phyloP scores from a whole-genome alignment of 257 asterid species.

The Solanum chiquidenum region DNA sequence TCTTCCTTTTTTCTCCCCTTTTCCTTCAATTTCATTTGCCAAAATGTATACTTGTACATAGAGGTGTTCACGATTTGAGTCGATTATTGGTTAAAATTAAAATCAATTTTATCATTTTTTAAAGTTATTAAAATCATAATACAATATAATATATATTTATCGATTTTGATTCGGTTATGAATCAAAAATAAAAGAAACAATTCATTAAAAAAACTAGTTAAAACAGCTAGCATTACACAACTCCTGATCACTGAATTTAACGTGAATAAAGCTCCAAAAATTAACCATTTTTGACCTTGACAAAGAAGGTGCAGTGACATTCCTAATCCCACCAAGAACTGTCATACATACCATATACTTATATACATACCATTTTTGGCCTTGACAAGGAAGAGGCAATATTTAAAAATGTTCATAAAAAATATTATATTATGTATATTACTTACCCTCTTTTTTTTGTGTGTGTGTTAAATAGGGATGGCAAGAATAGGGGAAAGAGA shows the following conservation, averaged over 20 bases:
- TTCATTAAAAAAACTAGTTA: neutral
- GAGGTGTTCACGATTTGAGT: too few relatives aligned
- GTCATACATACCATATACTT: too few relatives aligned
- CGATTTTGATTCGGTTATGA: neutral
- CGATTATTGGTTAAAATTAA: too few relatives aligned
- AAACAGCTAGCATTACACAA: neutral
- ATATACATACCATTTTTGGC: too few relatives aligned
- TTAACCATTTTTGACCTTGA: too few relatives aligned
- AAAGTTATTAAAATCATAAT: neutral
- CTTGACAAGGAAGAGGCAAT: too few relatives aligned
- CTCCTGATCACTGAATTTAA: neutral
- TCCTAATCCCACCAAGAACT: neutral
- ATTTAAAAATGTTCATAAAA: neutral
- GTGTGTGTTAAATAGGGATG: constrained; percentile 23
- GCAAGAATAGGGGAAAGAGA: constrained; percentile 71
- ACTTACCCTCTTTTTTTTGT: neutral
- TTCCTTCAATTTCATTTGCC: neutral
- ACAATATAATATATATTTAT: too few relatives aligned
- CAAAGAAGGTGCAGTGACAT: neutral
- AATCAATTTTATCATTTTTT: too few relatives aligned
- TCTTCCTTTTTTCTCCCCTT: neutral
- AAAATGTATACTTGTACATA: neutral
- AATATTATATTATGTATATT: neutral
- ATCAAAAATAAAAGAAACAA: too few relatives aligned
- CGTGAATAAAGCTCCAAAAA: too few relatives aligned